Evolutionary conservation across 2,329 filamentous ascomycete genomes (phyloP).

Genomic region (Stemphylium vesicarium): DNA sequence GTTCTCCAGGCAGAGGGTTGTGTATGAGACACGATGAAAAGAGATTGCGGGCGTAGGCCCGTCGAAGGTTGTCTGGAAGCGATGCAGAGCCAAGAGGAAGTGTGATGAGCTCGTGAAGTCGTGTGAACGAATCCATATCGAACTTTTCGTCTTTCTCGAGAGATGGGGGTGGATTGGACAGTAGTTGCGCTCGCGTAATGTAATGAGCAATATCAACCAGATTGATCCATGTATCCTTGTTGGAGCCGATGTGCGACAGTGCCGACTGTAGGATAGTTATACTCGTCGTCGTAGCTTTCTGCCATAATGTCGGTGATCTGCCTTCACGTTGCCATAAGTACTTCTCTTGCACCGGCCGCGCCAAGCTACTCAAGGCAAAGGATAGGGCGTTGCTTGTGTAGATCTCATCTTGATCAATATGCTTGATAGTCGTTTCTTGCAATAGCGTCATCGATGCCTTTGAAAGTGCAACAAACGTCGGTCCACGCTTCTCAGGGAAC

Average conservation of each 20-base stretch:
- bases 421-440: conserved; percentile 64
- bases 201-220: conserved; percentile 46
- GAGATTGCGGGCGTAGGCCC: conserved; percentile 74
- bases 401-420: conserved; percentile 69
- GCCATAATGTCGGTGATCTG: conserved; percentile 77
- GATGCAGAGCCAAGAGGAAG: conserved; percentile 70
- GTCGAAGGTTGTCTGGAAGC: conserved; percentile 71
- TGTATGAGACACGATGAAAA: conserved; percentile 87
- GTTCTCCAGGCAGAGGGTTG: conserved; percentile 66
- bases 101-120: conserved; percentile 74
- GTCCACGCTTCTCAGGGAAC: conserved; percentile 53
- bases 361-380: conserved; percentile 69
- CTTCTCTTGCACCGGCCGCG: conserved; percentile 75
- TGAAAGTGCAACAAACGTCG: conserved; percentile 88
- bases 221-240: conserved; percentile 68
- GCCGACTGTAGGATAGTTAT: conserved; percentile 72
- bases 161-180: conserved; percentile 40
- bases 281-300: conserved; percentile 73
- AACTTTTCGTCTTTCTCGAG: conserved; percentile 73
- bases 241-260: conserved; percentile 56
- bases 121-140: conserved; percentile 76
- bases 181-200: conserved; percentile 50
- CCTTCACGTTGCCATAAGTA: conserved; percentile 78
- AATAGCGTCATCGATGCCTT: conserved; percentile 79
- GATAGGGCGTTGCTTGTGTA: conserved; percentile 72